These are phyloP conservation scores for Pascua guehoae DNA, from an alignment of 1,284 basidiomycete species.

Conservation along the genomic window DNA sequence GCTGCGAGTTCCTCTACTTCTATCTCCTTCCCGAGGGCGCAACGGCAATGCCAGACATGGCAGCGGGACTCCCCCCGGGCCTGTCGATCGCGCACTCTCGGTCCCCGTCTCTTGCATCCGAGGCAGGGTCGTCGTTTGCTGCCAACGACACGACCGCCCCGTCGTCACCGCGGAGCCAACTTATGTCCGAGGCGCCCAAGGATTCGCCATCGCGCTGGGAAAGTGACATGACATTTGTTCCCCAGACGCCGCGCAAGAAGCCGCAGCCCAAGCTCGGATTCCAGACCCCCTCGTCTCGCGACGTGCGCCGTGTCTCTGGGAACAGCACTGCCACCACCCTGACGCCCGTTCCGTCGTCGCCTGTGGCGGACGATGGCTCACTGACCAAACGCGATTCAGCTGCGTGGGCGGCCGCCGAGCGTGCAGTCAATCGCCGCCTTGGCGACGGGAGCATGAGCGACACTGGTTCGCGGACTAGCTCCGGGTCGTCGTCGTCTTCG, in stretches of 20 bases:
- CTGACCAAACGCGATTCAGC: conserved; percentile 12
- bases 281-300: conserved; percentile 27
- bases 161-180: neutral
- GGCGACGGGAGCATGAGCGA: neutral
- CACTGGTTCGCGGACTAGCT: conserved; percentile 1
- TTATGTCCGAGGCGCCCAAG: neutral
- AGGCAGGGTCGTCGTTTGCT: too few species aligned
- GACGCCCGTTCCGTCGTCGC: conserved; percentile 29
- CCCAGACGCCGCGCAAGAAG: conserved; percentile 40
- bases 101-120: neutral
- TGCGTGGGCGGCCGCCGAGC: conserved; percentile 5
- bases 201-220: neutral
- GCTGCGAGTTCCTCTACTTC: conserved; percentile 85
- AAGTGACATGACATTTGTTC: conserved; percentile 38
- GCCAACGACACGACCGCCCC: neutral
- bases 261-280: conserved; percentile 39
- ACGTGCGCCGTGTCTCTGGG: conserved; percentile 7
- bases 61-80: neutral
- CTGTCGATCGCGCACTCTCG: neutral
- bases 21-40: conserved; percentile 73
- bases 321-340: conserved; percentile 24
- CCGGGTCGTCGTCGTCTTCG: neutral
- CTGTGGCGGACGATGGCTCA: conserved; percentile 15
- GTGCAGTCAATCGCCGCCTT: neutral
- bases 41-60: conserved; percentile 6